Base-by-base conservation (phyloP, 148 eudicot genomes). In the Chenopodium berlandieri region DNA sequence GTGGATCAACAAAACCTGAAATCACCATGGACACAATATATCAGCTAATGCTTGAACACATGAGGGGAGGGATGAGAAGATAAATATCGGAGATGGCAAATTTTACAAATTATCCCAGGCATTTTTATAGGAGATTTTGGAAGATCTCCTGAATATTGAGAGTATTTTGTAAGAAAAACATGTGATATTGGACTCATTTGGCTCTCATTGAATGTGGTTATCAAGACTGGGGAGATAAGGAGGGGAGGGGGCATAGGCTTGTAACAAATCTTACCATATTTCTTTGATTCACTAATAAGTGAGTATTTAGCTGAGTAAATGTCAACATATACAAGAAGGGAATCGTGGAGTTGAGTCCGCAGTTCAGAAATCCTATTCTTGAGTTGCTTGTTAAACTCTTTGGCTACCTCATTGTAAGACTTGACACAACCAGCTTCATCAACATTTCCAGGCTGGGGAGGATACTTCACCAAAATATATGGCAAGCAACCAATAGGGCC, bases 401-500 rank as follows among this genome's bases (percentile, higher is more conserved):
- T 88, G 27, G 97, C 94, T 73, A 92, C 90, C 40, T 89, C 90
- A 40, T 95, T 95, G 81, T 75, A 87, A 19, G 97, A 89, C 74
- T 74, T 80, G 0, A 90, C 80, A 71, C 99, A 95, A 4, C 97
- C 97, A 3, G 65, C 82, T 78, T 76, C 83, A 75, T 95, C 99
- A 7, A 89, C 71, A 79, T 91, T 87, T 83, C 82, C 91, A 1
- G 90, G 89, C n/a, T 86, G 87, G 83, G 89, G 82, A 22, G 82
- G 88, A 19, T 85, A 31, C 10, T 87, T 86, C 66, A 86, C 86
- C 88, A 90, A 34, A 48, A 95, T 75, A 34, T 90, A 90, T 0
- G 99, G 94, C 37, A 93, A 87, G 78, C 99, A 95, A 3, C 99
- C 99, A 6, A 92, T 86, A 0, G 99, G 99, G 23, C 97, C 99